A percentile compares a stretch with the other conserved stretches of the same genome.
Evolutionary conservation across 768 basidiomycete species (phyloP).

Genomic region (Tricholoma bakamatsutake): DNA sequence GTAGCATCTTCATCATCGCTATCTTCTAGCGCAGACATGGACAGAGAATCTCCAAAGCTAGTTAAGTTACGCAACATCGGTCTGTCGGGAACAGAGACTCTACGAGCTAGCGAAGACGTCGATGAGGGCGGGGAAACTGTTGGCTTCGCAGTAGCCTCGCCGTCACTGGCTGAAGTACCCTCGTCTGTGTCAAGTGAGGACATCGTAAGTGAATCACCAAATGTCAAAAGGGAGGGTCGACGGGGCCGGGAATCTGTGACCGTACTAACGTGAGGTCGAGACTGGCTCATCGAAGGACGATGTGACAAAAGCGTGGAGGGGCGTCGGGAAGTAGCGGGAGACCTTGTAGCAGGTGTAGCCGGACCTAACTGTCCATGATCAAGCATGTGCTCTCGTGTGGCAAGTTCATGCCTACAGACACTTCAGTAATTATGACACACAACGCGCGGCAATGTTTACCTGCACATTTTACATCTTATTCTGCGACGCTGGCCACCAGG

Average conservation of each 20-base stretch:
- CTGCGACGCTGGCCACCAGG: slow-evolving; percentile 48
- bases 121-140: not conserved
- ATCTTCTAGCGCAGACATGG: slow-evolving; percentile 52
- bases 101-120: slow-evolving; percentile 6
- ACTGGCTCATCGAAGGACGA: slow-evolving; percentile 19
- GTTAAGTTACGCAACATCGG: slow-evolving; percentile 9
- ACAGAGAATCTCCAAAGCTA: slow-evolving; percentile 20
- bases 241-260: slow-evolving; percentile 20
- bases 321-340: slow-evolving; percentile 33
- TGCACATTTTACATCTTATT: slow-evolving; percentile 91
- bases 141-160: not conserved
- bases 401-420: slow-evolving; percentile 64
- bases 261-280: slow-evolving; percentile 18
- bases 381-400: slow-evolving; percentile 89
- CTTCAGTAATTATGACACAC: not conserved
- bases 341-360: slow-evolving; percentile 47
- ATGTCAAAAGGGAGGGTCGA: slow-evolving; percentile 26
- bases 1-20: slow-evolving; percentile 26
- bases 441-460: slow-evolving; percentile 34
- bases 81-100: slow-evolving; percentile 12
- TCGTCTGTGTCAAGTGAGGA: slow-evolving; percentile 28
- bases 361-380: slow-evolving; percentile 80
- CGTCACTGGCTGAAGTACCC: slow-evolving; percentile 14
- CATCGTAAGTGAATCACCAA: slow-evolving; percentile 33
- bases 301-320: slow-evolving; percentile 14